These are phyloP conservation scores for Aspergillus sclerotialis DNA, from an alignment of 2,329 filamentous ascomycete genomes.

Conservation along the genomic window DNA sequence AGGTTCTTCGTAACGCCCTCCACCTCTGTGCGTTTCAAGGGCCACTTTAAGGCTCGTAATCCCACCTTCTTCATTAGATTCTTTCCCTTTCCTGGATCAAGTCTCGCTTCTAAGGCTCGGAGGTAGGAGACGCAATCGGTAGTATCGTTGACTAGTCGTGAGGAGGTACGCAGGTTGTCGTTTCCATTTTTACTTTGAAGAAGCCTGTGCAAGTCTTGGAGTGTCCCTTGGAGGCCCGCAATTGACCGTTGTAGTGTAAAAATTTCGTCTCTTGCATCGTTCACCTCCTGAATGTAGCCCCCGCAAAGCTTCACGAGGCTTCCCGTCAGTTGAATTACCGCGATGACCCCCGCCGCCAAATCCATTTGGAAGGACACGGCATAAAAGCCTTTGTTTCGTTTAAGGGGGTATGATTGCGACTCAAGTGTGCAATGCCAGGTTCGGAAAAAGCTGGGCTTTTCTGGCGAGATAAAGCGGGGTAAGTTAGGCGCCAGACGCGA, in stretches of 20 bases:
- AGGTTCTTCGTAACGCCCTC: constrained; percentile 11
- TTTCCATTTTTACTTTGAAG: constrained; percentile 5
- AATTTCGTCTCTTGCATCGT: constrained; percentile 16
- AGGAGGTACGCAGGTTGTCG: constrained; percentile 1
- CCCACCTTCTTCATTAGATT: constrained; percentile 14
- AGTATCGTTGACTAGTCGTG: constrained; percentile 1
- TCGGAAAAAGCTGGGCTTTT: constrained; percentile 4
- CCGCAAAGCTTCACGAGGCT: constrained; percentile 15
- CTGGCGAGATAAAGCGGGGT: constrained; percentile 7
- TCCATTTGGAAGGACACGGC: constrained; percentile 5
- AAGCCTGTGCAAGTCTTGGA: constrained; percentile 10
- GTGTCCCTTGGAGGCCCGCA: constrained; percentile 5
- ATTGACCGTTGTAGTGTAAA: constrained; percentile 8
- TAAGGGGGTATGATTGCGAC: constrained; percentile 4
- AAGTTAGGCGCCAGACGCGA: constrained; percentile 1
- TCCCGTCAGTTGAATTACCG: constrained; percentile 15
- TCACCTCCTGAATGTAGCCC: constrained; percentile 15
- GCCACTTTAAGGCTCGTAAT: constrained; percentile 24
- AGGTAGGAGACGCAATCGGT: constrained; percentile 6
- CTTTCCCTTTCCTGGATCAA: constrained; percentile 9
- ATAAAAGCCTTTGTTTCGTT: constrained; percentile 4
- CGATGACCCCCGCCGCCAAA: constrained; percentile 15
- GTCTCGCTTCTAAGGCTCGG: constrained; percentile 4
- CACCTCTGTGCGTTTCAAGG: constrained; percentile 19
- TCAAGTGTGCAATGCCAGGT: constrained; percentile 3